Base-by-base conservation (phyloP, 305 asterid genomes). In the Fraxinus floribunda region DNA sequence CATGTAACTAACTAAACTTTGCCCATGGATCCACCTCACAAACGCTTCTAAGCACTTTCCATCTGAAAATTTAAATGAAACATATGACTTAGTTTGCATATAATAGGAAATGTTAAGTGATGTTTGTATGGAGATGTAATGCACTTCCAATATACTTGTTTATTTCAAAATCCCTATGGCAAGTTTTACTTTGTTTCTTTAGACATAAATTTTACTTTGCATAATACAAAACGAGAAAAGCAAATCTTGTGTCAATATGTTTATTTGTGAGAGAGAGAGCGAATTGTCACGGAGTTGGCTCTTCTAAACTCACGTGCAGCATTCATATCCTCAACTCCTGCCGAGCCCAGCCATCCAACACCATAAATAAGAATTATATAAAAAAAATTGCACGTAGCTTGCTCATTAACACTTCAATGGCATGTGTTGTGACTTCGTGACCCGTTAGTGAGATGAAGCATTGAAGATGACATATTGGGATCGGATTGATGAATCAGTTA, bases 401-500 rank as follows among this genome's bases (percentile, higher is more conserved):
- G 62, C 62, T 49, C 62, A 16, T 16, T 49, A 49, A 49, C 4
- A 15, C 62, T 36, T 39, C 22, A 73, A 20, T 74, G 75, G 64
- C 34, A 74, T 20, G 44, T 38, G 7, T 32, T 4, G 36, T 44
- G n/a, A 55, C 79, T 18, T 78, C 26, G 57, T 41, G 64, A 34
- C 75, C 18, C 52, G 60, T 73, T 73, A 60, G 62, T 32, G 38
- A 64, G 39, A 39, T 39, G 46, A 5, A 34, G 38, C 38, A 34
- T 34, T 11, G 32, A 66, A 55, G 70, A 11, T 49, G 62, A 49
- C 18, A 55, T 64, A 46, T 79, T 36, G 60, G 79, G 81, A 30
- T 68, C 72, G 80, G 18, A 44, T 41, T 44, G 35, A 60, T 77
- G 82, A 44, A 36, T 55, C 80, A 36, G 57, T 77, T 64, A 38